Evolutionary conservation across 202 grass and related monocot genomes (phyloP), one percentile per base, ranked within the genome.

Genomic region (Schoenoplectus tabernaemontani): DNA sequence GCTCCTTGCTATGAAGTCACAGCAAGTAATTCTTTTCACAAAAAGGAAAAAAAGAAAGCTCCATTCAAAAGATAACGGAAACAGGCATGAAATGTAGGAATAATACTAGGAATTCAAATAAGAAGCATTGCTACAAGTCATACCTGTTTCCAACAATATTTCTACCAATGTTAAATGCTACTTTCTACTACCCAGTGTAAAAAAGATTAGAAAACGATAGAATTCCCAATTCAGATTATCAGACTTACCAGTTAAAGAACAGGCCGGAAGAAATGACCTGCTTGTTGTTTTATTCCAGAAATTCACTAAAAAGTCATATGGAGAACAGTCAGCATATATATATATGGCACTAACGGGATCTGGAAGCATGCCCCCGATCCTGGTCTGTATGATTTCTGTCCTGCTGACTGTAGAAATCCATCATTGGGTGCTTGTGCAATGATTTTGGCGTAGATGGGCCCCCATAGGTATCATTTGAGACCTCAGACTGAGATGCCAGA

Each of bases 401-500:
- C 68, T 0, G 6, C 43, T 28, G 68, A 51, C 44, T 33, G 24
- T 17, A 73, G 70, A 23, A 9, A 75, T 74, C 46, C 24, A 34
- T 16, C 46, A 54, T 36, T 16, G 47, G 70, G 47, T 54, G 47
- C 13, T 54, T 75, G 7, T 36, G 47, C 47, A 75, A 20, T 1
- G 70, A 54, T 75, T 17, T 36, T 7, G 28, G 47, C 16, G 1
- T 33, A 20, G 70, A 75, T 54, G 47, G 47, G 16, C 75, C 43
- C 4, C 39, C 57, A 30, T 62, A 33, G 44, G 87, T 85, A 12
- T 83, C 69, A 42, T 79, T 57, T 66, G 24, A 34, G 13, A 34
- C 70, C 28, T 34, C 70, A 7, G 47, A 11, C 70, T 90, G 86
- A 64, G 87, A 88, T 24, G 93, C 86, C 72, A 96, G 74, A 71